Evolutionary conservation across 2,329 filamentous ascomycete species (phyloP).

Genomic region (Neospermospora avenae): DNA sequence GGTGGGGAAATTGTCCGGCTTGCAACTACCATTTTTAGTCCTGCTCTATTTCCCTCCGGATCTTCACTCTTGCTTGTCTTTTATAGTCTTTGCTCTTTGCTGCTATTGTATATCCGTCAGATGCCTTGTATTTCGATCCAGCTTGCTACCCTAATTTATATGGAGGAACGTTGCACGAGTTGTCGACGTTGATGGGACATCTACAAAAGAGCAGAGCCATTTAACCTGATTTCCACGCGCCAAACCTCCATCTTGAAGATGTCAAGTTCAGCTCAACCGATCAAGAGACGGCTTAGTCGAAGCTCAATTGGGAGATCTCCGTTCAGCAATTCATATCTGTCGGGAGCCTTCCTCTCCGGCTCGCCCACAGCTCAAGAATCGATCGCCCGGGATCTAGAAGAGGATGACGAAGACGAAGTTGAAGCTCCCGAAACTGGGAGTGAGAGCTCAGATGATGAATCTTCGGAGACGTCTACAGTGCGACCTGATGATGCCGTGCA

Average conservation of each 20-base stretch:
- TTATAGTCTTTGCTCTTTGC: background rate
- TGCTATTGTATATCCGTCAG: background rate
- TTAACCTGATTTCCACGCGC: background rate
- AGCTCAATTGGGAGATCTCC: conserved; percentile 33
- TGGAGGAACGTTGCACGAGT: background rate
- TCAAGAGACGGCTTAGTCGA: conserved; percentile 18
- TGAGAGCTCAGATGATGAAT: conserved; percentile 41
- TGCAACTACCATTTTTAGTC: background rate
- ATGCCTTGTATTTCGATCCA: too few relatives aligned
- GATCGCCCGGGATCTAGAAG: conserved; percentile 63
- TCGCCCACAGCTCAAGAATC: conserved; percentile 66
- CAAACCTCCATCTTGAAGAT: conserved; percentile 18
- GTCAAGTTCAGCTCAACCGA: conserved; percentile 29
- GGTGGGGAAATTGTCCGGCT: background rate
- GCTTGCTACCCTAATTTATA: background rate
- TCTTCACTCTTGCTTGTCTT: background rate
- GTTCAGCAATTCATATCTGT: conserved; percentile 46
- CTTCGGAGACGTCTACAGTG: conserved; percentile 36
- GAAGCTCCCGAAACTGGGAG: conserved; percentile 40
- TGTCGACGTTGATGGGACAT: background rate
- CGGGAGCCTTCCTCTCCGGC: conserved; percentile 55
- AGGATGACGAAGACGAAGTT: conserved; percentile 56
- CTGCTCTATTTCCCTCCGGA: background rate
- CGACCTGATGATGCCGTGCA: conserved; percentile 36
- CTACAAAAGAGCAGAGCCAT: background rate